phyloP scores from a whole-genome alignment of 2,329 filamentous ascomycete species.

The Colletotrichum sp. region DNA sequence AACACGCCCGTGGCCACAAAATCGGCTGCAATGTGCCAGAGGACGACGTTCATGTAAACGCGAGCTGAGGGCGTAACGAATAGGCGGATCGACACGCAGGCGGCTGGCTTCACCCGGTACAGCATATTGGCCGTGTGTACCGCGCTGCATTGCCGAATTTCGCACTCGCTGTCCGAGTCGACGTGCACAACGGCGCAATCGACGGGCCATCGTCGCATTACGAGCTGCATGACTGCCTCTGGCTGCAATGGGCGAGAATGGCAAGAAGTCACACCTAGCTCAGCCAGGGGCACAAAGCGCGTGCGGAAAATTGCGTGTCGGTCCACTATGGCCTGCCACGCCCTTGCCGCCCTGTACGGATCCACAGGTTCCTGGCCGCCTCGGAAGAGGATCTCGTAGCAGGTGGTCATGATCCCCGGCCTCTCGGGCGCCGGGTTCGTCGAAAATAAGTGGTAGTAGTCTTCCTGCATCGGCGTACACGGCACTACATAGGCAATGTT shows the following conservation, averaged over 20 bases:
- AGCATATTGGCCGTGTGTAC: neutral
- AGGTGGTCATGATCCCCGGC: neutral
- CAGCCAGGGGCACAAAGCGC: neutral
- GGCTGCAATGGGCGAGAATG: neutral
- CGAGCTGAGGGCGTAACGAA: neutral
- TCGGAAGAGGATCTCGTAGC: neutral
- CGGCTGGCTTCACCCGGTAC: neutral
- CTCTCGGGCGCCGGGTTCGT: neutral
- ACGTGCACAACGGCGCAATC: neutral
- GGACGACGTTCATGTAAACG: neutral
- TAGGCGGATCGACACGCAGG: neutral
- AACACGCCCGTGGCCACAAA: neutral
- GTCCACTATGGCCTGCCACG: neutral
- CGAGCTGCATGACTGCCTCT: neutral
- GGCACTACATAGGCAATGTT: neutral
- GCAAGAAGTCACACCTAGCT: neutral
- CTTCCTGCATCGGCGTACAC: neutral
- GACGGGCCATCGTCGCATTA: neutral
- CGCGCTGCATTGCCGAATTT: neutral
- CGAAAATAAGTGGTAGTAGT: neutral
- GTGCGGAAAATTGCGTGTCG: neutral
- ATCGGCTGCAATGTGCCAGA: neutral
- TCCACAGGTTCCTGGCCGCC: neutral
- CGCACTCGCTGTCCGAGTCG: neutral
- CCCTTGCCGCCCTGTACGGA: neutral